Base-by-base conservation (phyloP, 805 yeast genomes). In the Priceomyces melissophilus region DNA sequence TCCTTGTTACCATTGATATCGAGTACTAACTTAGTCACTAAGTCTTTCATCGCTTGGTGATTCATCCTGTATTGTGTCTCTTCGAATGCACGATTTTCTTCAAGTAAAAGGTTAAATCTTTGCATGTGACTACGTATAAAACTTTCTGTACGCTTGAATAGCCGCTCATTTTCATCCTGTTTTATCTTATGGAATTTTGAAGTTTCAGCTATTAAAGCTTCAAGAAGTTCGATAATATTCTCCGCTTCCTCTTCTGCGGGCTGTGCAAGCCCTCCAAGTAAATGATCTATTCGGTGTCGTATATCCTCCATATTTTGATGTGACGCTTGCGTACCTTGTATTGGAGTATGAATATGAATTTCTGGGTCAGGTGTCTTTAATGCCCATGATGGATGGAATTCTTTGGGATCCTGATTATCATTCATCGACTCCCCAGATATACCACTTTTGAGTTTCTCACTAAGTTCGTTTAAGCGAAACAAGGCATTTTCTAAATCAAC, bases 371-470 rank as follows among this genome's bases (percentile, higher is more conserved):
- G 7, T 20, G 8, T 5, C 7, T 20, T 20, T 20, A 20, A 4
- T 8, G 8, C 25, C 25, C 4, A 8, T 20, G 25, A 4, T 20
- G 25, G 25, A 20, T 20, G 25, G 7, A 20, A 20, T 20, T 4
- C 25, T 5, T 8, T 20, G 8, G 4, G 7, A 20, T 20, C 25
- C 8, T 20, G 25, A 5, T 20, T 4, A 20, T 20, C 25, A 20
- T 20, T 20, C 25, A 8, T 20, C 25, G 25, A 5, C 25, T 31
- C 20, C 9, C 8, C 14, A 10, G 33, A 38, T 40, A 58, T 54
- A 3, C 66, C 65, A 11, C 46, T 50, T 34, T 61, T 61, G 32
- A 60, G 44, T 10, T 55, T 53, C 32, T 63, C 69, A 41, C 65
- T 59, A n/a, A 61, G 43, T 34, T 63, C 65, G 41, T 54, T 51